phyloP scores from a whole-genome alignment of 1,284 basidiomycete genomes.

The Ustilago esculenta region DNA sequence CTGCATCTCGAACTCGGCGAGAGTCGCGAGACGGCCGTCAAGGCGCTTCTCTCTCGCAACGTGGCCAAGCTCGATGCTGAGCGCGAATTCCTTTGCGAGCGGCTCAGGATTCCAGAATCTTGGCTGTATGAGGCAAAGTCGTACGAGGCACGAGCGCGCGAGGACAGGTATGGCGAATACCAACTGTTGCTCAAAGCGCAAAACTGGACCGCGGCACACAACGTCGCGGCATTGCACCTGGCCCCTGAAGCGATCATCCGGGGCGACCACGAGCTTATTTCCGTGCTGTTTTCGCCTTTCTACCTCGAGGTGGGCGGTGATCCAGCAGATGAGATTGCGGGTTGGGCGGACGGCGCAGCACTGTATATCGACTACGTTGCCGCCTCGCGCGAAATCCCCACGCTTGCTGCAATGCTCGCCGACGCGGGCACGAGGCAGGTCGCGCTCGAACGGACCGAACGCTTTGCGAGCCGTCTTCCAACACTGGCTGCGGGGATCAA shows the following conservation, averaged over 20 bases:
- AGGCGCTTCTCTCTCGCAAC: conserved; percentile 80
- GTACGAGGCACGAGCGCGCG: conserved; percentile 71
- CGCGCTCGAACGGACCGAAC: conserved; percentile 36
- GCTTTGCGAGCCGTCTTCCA: conserved; percentile 74
- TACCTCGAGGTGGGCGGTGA: conserved; percentile 74
- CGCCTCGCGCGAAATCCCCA: conserved; percentile 73
- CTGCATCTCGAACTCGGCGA: conserved; percentile 82
- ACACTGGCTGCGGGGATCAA: conserved; percentile 70
- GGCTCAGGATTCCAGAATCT: conserved; percentile 79
- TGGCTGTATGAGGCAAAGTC: conserved; percentile 93
- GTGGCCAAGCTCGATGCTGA: conserved; percentile 74
- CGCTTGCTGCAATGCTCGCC: conserved; percentile 68
- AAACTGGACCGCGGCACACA: conserved; percentile 79
- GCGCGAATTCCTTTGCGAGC: conserved; percentile 80
- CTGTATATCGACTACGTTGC: conserved; percentile 59
- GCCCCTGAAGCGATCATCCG: conserved; percentile 88
- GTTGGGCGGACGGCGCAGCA: conserved; percentile 64
- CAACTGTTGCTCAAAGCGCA: conserved; percentile 79
- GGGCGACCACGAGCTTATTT: conserved; percentile 79
- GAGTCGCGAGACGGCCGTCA: conserved; percentile 78
- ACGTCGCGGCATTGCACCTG: conserved; percentile 81
- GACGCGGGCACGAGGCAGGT: conserved; percentile 58
- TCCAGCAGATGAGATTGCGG: conserved; percentile 44
- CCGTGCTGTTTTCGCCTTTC: conserved; percentile 78
- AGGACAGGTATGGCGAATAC: conserved; percentile 80